A percentile compares a stretch with the other conserved stretches of the same genome.
phyloP scores from a whole-genome alignment of 257 asterid genomes.

The Plantago elongata region DNA sequence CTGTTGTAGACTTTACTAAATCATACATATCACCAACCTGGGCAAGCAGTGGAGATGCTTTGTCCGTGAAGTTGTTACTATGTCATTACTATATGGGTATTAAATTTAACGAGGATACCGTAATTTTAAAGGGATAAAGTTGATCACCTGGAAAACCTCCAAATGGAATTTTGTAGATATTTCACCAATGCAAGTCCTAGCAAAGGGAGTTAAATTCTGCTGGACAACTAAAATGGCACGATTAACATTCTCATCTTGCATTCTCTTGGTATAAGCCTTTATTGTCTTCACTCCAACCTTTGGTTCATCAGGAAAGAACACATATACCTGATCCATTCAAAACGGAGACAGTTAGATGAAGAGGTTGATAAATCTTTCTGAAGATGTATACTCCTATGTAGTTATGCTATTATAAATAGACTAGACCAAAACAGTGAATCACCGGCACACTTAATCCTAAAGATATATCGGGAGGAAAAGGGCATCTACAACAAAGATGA shows the following conservation, averaged over 20 bases:
- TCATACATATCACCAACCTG: too few species aligned
- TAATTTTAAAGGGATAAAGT: not conserved
- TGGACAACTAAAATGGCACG: conserved; percentile 75
- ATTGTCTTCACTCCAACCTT: conserved; percentile 77
- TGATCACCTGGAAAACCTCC: conserved; percentile 78
- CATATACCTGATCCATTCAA: conserved; percentile 51
- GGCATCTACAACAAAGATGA: not conserved
- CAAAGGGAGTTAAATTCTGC: conserved; percentile 69
- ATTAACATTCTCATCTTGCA: conserved; percentile 62
- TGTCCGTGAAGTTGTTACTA: too few species aligned
- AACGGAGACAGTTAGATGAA: conserved; percentile 8
- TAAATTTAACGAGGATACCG: too few species aligned
- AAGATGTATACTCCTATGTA: too few species aligned
- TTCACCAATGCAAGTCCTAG: conserved; percentile 58
- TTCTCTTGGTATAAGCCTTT: conserved; percentile 61
- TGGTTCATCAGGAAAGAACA: conserved; percentile 73
- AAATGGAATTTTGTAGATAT: conserved; percentile 69
- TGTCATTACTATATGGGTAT: too few species aligned
- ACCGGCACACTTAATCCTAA: not conserved
- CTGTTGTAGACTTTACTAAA: too few species aligned
- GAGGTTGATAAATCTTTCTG: not conserved
- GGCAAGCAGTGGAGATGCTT: too few species aligned
- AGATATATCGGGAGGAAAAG: conserved; percentile 5
- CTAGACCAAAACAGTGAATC: conserved; percentile 1
- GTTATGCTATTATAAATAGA: not conserved